phyloP scores from a whole-genome alignment of 371 early-diverging fungal genomes.

The Rhizopus arrhizus region DNA sequence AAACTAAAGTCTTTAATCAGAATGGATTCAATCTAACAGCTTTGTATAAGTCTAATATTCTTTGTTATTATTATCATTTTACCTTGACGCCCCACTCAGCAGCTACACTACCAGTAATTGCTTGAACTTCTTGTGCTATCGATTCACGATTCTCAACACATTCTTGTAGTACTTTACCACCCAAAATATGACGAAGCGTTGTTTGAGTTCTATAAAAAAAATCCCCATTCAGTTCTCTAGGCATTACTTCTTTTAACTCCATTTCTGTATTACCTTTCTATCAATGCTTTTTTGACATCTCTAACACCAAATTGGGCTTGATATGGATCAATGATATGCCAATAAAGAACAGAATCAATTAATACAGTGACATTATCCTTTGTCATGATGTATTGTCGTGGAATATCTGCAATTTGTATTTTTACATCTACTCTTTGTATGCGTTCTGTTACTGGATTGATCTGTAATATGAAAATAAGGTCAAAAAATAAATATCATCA shows the following conservation, averaged over 20 bases:
- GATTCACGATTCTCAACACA: constrained; percentile 87
- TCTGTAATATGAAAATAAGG: constrained; percentile 14
- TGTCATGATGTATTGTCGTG: constrained; percentile 83
- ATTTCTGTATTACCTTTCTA: constrained; percentile 62
- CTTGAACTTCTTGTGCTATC: constrained; percentile 80
- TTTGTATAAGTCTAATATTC: neutral
- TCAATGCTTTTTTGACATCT: constrained; percentile 72
- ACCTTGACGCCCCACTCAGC: constrained; percentile 77
- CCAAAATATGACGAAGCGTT: constrained; percentile 72
- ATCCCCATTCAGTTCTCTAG: constrained; percentile 66
- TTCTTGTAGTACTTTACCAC: constrained; percentile 68
- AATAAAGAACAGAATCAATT: constrained; percentile 88
- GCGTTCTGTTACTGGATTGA: constrained; percentile 74
- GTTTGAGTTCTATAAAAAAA: constrained; percentile 62
- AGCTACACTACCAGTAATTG: constrained; percentile 74
- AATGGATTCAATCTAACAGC: constrained; percentile 65
- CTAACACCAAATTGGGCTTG: constrained; percentile 75
- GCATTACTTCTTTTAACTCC: constrained; percentile 67
- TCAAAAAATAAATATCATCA: neutral
- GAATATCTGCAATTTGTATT: constrained; percentile 76
- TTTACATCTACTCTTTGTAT: constrained; percentile 72
- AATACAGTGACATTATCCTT: constrained; percentile 83
- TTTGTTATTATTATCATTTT: constrained; percentile 24
- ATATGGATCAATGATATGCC: constrained; percentile 83
- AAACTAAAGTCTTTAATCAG: constrained; percentile 88